These are phyloP conservation scores for Baorangia bicolor DNA, from an alignment of 768 basidiomycete species.

Conservation along the genomic window DNA sequence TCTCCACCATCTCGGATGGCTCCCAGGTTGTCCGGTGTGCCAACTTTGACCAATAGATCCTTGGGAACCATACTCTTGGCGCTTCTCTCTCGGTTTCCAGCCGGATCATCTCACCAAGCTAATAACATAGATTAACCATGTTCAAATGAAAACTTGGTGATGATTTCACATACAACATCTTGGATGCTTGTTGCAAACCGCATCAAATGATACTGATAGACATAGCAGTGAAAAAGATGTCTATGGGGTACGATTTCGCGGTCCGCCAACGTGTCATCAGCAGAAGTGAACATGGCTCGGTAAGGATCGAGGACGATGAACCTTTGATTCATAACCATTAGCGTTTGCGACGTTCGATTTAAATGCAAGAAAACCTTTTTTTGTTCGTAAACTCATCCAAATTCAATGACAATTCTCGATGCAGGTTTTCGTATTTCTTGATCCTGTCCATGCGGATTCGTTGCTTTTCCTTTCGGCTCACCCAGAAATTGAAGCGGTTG, in stretches of 20 bases:
- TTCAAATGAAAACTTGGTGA: background rate
- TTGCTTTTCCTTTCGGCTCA: conserved; percentile 29
- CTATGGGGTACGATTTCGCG: conserved; percentile 59
- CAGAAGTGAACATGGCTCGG: conserved; percentile 45
- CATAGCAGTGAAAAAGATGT: conserved; percentile 70
- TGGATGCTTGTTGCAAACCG: conserved; percentile 34
- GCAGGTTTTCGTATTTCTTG: conserved; percentile 37
- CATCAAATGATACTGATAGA: conserved; percentile 61
- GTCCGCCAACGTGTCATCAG: conserved; percentile 25
- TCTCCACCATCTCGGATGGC: conserved; percentile 41
- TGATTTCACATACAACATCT: conserved; percentile 34
- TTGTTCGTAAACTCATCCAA: conserved; percentile 49
- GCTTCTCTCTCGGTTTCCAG: conserved; percentile 49
- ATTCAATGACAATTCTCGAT: conserved; percentile 34
- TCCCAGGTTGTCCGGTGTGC: conserved; percentile 48
- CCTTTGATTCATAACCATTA: conserved; percentile 33
- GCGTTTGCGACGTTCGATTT: background rate
- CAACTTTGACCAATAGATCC: conserved; percentile 29
- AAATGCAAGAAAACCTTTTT: conserved; percentile 43
- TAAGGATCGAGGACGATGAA: conserved; percentile 60
- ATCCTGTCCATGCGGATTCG: conserved; percentile 35
- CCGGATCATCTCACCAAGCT: conserved; percentile 58
- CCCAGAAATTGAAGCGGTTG: conserved; percentile 40
- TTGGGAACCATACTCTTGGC: conserved; percentile 59
- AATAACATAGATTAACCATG: background rate